Evolutionary conservation across 2,329 filamentous ascomycete genomes (phyloP).

Genomic region (Hypomyces rosellus): DNA sequence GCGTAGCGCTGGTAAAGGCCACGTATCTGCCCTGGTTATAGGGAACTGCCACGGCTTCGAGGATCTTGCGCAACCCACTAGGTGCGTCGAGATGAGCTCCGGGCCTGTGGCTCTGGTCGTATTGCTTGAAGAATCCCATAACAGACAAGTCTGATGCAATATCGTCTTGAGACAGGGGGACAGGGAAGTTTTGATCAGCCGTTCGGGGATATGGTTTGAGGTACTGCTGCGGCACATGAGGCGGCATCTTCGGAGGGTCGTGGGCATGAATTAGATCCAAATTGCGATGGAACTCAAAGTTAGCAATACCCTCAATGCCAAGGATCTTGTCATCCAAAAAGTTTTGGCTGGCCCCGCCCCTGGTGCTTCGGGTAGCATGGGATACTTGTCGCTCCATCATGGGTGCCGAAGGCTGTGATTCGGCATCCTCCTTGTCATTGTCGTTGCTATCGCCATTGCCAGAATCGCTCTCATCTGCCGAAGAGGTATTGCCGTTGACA

Average conservation of each 20-base stretch:
- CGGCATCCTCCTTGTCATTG: constrained; percentile 42
- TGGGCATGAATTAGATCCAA: constrained; percentile 49
- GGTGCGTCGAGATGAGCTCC: constrained; percentile 51
- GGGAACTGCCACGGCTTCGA: constrained; percentile 48
- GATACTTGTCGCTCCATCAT: constrained; percentile 59
- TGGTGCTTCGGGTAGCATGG: constrained; percentile 57
- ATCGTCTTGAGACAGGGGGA: constrained; percentile 44
- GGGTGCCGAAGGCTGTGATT: constrained; percentile 42
- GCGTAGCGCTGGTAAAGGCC: constrained; percentile 40
- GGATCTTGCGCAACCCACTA: constrained; percentile 47
- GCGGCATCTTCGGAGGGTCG: constrained; percentile 53
- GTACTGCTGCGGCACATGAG: constrained; percentile 51
- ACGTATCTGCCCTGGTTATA: constrained; percentile 43
- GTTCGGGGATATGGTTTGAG: constrained; percentile 51
- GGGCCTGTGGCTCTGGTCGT: constrained; percentile 45
- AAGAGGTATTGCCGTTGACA: constrained; percentile 43
- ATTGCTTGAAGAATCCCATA: constrained; percentile 53
- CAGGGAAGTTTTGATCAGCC: constrained; percentile 51
- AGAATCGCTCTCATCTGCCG: constrained; percentile 47
- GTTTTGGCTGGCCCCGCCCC: constrained; percentile 47
- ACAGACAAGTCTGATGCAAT: constrained; percentile 50
- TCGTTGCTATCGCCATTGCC: constrained; percentile 47
- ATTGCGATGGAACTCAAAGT: constrained; percentile 53
- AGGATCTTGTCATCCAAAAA: constrained; percentile 52
- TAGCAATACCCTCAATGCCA: constrained; percentile 54